These are phyloP conservation scores for Angomonas deanei DNA, from an alignment of 208 protist genomes.

Conservation along the genomic window DNA sequence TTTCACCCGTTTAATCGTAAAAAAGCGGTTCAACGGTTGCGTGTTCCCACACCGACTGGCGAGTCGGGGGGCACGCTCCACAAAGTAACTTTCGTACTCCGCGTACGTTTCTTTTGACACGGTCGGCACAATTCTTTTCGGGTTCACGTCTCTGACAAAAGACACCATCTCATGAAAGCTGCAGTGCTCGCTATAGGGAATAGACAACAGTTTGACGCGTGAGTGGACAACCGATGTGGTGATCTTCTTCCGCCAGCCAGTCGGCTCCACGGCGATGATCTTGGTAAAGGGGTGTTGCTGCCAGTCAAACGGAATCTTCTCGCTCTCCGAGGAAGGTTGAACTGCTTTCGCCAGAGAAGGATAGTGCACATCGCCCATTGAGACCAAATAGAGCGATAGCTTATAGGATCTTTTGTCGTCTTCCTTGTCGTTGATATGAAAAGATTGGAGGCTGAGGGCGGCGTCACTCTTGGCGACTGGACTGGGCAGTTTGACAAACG, in stretches of 20 bases:
- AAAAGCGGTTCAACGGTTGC: conserved; percentile 65
- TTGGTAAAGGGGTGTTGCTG: conserved; percentile 9
- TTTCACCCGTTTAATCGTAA: conserved; percentile 6
- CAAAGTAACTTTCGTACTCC: conserved; percentile 62
- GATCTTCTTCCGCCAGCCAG: conserved; percentile 62
- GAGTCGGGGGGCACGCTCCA: conserved; percentile 55
- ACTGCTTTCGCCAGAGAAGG: conserved; percentile 17
- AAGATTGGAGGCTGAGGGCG: neutral
- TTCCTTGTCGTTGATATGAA: neutral
- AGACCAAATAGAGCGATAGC: conserved; percentile 38
- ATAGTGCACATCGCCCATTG: conserved; percentile 29
- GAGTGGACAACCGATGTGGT: conserved; percentile 17
- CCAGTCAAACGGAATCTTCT: neutral
- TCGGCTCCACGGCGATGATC: conserved; percentile 74
- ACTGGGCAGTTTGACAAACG: neutral
- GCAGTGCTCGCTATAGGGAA: conserved; percentile 88
- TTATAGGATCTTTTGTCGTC: neutral
- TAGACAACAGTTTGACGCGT: conserved; percentile 28
- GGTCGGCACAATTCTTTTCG: conserved; percentile 54
- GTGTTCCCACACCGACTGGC: conserved; percentile 35
- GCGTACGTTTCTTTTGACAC: conserved; percentile 68
- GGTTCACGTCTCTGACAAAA: conserved; percentile 78
- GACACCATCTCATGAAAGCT: conserved; percentile 73
- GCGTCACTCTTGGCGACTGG: neutral
- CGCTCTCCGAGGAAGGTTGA: conserved; percentile 3